phyloP scores from a whole-genome alignment of 2,329 filamentous ascomycete genomes.

The Botryosphaeria dothidea region DNA sequence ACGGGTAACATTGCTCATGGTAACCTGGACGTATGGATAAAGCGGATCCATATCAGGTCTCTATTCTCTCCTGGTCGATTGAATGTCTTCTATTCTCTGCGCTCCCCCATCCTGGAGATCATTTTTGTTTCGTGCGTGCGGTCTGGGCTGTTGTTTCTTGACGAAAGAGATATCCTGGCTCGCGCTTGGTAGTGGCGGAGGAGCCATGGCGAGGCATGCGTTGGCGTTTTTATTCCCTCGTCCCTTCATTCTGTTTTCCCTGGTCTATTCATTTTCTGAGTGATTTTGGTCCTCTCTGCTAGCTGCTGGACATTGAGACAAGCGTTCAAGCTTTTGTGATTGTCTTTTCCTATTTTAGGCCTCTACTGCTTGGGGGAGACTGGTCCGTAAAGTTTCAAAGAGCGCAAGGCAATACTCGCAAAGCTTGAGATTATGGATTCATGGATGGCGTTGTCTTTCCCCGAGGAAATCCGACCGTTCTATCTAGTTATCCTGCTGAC shows the following conservation, averaged over 20 bases:
- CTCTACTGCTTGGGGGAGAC: not conserved
- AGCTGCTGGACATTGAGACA: not conserved
- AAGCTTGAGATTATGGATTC: not conserved
- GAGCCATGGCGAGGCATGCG: slow-evolving; percentile 19
- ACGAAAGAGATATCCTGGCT: slow-evolving; percentile 20
- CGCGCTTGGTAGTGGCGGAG: slow-evolving; percentile 10
- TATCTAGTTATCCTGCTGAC: too few relatives aligned
- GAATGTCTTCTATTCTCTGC: not conserved
- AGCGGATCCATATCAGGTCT: not conserved
- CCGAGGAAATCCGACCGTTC: not conserved
- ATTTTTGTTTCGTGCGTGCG: slow-evolving; percentile 3
- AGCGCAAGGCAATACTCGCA: not conserved
- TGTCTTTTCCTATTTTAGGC: not conserved
- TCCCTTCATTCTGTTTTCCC: not conserved
- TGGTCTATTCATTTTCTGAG: not conserved
- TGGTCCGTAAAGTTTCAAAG: not conserved
- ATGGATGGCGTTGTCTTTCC: not conserved
- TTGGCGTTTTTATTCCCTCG: slow-evolving; percentile 5
- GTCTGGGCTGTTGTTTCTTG: slow-evolving; percentile 13
- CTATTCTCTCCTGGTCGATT: not conserved
- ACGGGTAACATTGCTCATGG: not conserved
- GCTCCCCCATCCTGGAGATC: not conserved
- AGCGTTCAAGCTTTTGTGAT: not conserved
- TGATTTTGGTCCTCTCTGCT: not conserved
- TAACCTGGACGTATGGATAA: slow-evolving; percentile 2